Base-by-base conservation (phyloP, 768 basidiomycete species). In the Kwoniella sp. region DNA sequence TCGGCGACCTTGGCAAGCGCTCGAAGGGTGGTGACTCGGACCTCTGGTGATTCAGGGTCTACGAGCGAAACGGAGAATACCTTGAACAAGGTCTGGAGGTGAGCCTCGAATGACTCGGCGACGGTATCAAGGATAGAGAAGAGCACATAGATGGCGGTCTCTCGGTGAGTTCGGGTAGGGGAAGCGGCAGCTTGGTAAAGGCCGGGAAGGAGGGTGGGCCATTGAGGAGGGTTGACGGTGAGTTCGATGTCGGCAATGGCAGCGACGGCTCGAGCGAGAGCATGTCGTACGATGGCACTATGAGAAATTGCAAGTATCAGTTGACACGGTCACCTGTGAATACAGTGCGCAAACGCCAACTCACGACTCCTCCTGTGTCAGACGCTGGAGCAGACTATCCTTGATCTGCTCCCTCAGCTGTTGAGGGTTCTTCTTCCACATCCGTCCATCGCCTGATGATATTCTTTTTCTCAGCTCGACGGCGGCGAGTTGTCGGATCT, bases 401-500 rank as follows among this genome's bases (percentile, higher is more conserved):
- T 97, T 99, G 81, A 99, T 91, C 79, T 89, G 85, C 68, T 87
- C 84, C 46, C 95, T 88, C 64, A 88, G 83, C 37, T 83, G 82
- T 77, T 85, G 85, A 36, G 86, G 81, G 27, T 91, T 84, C 60
- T 85, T 83, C 21, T 86, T 83, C 96, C 96, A 99, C 30, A 94
- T 81, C 77, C 85, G 86, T 54, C 89, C 90, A 69, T 88, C 90
- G 72, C 88, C 88, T 77, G 87, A 85, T 26, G 84, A 79, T 64
- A 97, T 86, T 62, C 95, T 90, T 84, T 99, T 99, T 72, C 95
- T 86, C 78, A 97, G 84, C 82, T 99, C 96, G 59, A 97, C 93
- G 8, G 94, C 93, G 52, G 94, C 91, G 22, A 99, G 85, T 86
- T 99, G 96, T 65, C 93, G 90, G 67, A 97, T 88, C 94, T 99